Percentiles rank a stretch among this genome's conserved stretches.
Conservation (phyloP, 371 early-diverging fungal species). For the Mucor racemosus region DNA sequence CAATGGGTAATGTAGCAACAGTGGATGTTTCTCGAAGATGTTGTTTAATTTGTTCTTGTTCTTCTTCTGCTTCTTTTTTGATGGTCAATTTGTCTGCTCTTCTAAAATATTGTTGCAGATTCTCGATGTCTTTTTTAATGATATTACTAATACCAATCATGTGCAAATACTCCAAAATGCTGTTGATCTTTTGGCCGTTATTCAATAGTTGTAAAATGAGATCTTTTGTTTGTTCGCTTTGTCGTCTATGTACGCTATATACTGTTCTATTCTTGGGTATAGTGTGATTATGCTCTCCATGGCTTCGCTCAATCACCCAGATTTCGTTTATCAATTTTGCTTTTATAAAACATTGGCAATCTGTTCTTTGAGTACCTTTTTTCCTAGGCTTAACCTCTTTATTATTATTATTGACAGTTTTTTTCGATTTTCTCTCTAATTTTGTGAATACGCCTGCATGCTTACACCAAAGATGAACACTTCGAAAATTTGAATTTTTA, state of each 20-base stretch:
- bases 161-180: constrained; percentile 2
- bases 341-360: constrained; percentile 16
- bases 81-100: constrained; percentile 3
- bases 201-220: constrained; percentile 12
- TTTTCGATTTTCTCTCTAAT: constrained; percentile 10
- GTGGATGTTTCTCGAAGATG: neutral
- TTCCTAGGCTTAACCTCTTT: constrained; percentile 11
- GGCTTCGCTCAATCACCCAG: constrained; percentile 16
- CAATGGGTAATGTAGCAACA: constrained; percentile 5
- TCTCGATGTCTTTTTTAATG: constrained; percentile 22
- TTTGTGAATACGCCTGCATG: constrained; percentile 20
- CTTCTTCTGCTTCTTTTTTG: neutral
- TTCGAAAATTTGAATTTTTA: constrained; percentile 19
- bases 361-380: constrained; percentile 14
- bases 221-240: constrained; percentile 5
- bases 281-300: constrained; percentile 15
- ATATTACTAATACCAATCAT: constrained; percentile 19
- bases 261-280: constrained; percentile 12
- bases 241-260: constrained; percentile 17
- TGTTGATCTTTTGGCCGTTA: constrained; percentile 11
- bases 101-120: constrained; percentile 16
- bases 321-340: constrained; percentile 5
- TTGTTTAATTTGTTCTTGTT: neutral
- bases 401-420: neutral
- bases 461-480: constrained; percentile 19